Evolutionary conservation across 805 yeast species (phyloP).

Genomic region (Suhomyces sp.): DNA sequence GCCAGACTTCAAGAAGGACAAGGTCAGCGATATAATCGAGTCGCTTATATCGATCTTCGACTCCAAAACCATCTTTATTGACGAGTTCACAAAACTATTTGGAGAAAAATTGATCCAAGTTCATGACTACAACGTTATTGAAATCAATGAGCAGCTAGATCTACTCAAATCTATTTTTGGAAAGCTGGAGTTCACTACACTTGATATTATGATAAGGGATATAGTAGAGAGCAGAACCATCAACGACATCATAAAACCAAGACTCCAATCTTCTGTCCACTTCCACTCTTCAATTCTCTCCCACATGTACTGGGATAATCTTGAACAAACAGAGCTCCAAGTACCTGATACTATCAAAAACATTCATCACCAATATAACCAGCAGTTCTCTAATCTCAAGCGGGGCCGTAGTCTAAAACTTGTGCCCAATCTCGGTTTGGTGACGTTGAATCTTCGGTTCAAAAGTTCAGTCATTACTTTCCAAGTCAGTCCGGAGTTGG

Average conservation of each 20-base stretch:
- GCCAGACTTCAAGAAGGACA: conserved; percentile 69
- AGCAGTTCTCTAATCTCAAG: conserved; percentile 42
- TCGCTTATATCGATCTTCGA: conserved; percentile 71
- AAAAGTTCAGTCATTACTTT: conserved; percentile 36
- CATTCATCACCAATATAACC: conserved; percentile 43
- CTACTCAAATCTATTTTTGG: conserved; percentile 64
- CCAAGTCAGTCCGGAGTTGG: conserved; percentile 66
- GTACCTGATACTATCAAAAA: conserved; percentile 47
- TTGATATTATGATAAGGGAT: conserved; percentile 85
- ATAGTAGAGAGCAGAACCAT: conserved; percentile 52
- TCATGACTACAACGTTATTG: conserved; percentile 37
- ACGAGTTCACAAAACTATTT: conserved; percentile 60
- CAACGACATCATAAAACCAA: conserved; percentile 33
- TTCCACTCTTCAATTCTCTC: conserved; percentile 67
- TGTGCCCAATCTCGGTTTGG: conserved; percentile 59
- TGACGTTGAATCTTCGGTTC: conserved; percentile 52
- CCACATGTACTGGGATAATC: conserved; percentile 66
- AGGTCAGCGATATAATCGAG: conserved; percentile 65
- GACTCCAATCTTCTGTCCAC: conserved; percentile 6
- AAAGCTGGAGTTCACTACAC: conserved; percentile 57
- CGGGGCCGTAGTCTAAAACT: conserved; percentile 58
- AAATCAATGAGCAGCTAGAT: conserved; percentile 43
- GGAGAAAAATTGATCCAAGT: conserved; percentile 52
- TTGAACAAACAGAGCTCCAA: conserved; percentile 36
- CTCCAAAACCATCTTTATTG: conserved; percentile 60